Evolutionary conservation across 2,329 filamentous ascomycete genomes (phyloP), one percentile per base, ranked within the genome.

Genomic region (Aspergillus felis): DNA sequence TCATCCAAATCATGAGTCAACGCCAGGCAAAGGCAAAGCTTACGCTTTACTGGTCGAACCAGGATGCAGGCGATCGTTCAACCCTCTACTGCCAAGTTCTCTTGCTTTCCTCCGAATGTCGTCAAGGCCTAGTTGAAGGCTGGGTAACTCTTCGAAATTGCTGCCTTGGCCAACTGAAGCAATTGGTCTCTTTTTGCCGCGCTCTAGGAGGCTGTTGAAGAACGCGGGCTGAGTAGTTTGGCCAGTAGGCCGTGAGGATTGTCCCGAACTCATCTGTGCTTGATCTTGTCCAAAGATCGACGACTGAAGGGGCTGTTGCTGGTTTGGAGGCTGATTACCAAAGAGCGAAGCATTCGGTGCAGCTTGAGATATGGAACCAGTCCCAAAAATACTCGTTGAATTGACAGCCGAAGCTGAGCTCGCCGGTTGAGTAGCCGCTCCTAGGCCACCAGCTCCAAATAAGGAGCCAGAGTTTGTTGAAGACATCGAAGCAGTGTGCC

Each of bases 81-180:
- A 64, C 12, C 80, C 81, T 24, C 88, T 84, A 46, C 88, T 86
- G 25, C 95, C 86, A 64, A 99, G 81, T 64, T 82, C 92, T 80
- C 84, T 91, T 78, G 81, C 94, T 82, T 82, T 86, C 63, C 85
- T 81, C 57, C 85, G 82, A 67, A 99, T 88, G 77, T 99, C 94
- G 57, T 91, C 90, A 32, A 99, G 82, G 24, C 94, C 93, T 54
- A 99, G 84, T 75, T 97, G 92, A 63, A 99, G 82, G 68, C 87
- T 90, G 6, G 94, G 93, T 49, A 99, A 82, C 59, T 97, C 91
- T 64, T 89, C 88, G 69, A 89, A 85, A 55, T 75, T 77, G 56
- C 67, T 74, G 50, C 70, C 73, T 51, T 74, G 74, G 17, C 84
- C 84, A 57, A 86, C 82, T 63, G 87, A 86, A 64, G 87, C 85